Conservation (phyloP, 2,329 filamentous ascomycete genomes). For the Colletotrichum orchidophilum region DNA sequence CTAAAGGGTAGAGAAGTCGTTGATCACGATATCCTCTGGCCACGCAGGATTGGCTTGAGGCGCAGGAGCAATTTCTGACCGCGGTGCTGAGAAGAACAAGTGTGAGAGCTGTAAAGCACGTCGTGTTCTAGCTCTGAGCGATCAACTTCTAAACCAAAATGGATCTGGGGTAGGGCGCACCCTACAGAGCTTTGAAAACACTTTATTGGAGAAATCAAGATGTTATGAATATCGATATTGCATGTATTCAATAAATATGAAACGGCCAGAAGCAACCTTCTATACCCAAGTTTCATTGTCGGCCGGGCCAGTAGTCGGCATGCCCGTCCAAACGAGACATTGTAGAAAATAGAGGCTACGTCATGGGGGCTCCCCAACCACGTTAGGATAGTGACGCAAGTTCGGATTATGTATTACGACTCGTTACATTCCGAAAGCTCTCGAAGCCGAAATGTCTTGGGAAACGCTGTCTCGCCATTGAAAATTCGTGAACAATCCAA, state of each 20-base stretch:
- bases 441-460: neutral
- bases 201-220: too few relatives aligned
- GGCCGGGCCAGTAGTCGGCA: too few relatives aligned
- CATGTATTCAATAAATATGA: too few relatives aligned
- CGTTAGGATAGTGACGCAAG: neutral
- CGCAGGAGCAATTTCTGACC: neutral
- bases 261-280: too few relatives aligned
- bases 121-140: neutral
- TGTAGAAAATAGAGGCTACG: neutral
- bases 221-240: too few relatives aligned
- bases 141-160: neutral
- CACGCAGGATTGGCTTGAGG: neutral
- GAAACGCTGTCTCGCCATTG: neutral
- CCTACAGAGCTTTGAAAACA: neutral
- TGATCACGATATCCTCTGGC: neutral
- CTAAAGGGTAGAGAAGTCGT: slow-evolving; percentile 9
- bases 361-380: neutral
- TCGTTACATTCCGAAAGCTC: neutral
- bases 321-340: too few relatives aligned
- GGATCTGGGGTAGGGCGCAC: neutral
- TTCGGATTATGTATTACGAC: neutral
- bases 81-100: neutral
- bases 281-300: too few relatives aligned
- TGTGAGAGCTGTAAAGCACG: neutral
- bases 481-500: neutral